Percentiles rank a stretch among this genome's conserved stretches.
These are phyloP conservation scores for Tetrahymena malaccensis DNA, from an alignment of 73 alveolate species.

Conservation along the genomic window DNA sequence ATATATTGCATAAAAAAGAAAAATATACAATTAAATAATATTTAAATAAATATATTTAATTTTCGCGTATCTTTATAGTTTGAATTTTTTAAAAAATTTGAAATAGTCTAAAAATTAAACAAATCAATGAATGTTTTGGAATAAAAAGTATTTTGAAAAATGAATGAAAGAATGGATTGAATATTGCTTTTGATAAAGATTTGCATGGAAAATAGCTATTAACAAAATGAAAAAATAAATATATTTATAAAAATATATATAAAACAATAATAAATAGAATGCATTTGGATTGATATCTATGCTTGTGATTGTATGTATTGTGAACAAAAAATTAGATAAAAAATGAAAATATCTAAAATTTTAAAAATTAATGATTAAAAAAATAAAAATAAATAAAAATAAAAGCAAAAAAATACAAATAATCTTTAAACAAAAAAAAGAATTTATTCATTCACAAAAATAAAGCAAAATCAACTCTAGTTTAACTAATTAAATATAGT, in stretches of 20 bases:
- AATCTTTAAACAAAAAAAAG: not conserved
- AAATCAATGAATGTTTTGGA: not conserved
- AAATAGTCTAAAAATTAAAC: not conserved
- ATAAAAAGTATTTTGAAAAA: not conserved
- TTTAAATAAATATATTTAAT: not conserved
- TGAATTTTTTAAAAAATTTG: not conserved
- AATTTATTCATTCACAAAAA: not conserved
- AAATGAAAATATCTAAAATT: not conserved
- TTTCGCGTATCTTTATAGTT: not conserved
- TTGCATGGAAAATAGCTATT: not conserved
- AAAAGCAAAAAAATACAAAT: not conserved
- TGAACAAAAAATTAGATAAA: not conserved
- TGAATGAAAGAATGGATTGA: not conserved
- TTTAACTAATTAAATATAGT: not conserved
- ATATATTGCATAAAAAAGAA: not conserved
- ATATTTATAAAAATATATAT: too few species aligned
- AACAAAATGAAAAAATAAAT: not conserved
- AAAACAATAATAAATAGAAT: not conserved
- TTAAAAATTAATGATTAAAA: not conserved
- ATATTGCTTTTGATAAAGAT: not conserved
- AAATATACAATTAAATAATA: not conserved
- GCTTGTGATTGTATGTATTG: not conserved
- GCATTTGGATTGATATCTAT: not conserved
- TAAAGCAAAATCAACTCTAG: not conserved
- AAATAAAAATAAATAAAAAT: not conserved